Percentiles rank a stretch among this genome's conserved stretches.
These are phyloP conservation scores for Hamamelis virginiana DNA, from an alignment of 164 flowering plant species.

Conservation along the genomic window DNA sequence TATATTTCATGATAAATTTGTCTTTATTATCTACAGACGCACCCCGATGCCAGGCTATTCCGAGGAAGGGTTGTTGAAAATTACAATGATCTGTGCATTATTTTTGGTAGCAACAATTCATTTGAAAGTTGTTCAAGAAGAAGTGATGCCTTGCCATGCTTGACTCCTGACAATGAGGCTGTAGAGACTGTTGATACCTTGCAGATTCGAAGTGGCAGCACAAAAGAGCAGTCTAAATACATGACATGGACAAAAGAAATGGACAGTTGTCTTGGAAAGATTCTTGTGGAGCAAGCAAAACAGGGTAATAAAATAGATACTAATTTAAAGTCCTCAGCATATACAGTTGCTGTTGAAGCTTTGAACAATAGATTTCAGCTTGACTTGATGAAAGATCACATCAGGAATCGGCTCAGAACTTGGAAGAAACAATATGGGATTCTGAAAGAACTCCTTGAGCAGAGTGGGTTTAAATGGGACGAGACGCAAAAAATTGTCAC, in stretches of 20 bases:
- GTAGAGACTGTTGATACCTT: neutral
- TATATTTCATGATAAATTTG: neutral
- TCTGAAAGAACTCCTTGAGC: slow-evolving; percentile 9
- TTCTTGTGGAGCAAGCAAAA: slow-evolving; percentile 15
- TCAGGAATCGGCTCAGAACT: slow-evolving; percentile 19
- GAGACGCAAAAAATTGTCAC: slow-evolving; percentile 13
- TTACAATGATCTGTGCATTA: neutral
- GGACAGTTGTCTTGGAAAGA: slow-evolving; percentile 12
- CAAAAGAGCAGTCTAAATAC: neutral
- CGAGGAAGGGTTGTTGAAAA: slow-evolving; percentile 1
- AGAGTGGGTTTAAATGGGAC: slow-evolving; percentile 11
- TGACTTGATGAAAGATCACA: slow-evolving; percentile 16
- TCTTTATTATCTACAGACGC: neutral
- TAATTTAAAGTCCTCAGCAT: slow-evolving; percentile 6
- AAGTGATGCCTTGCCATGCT: neutral
- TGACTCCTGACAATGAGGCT: slow-evolving; percentile 7
- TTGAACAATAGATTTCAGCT: slow-evolving; percentile 15
- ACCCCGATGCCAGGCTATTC: slow-evolving; percentile 7
- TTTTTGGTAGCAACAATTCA: neutral
- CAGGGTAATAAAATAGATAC: slow-evolving; percentile 7
- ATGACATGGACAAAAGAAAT: slow-evolving; percentile 15
- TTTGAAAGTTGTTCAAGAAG: neutral
- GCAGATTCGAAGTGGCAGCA: neutral
- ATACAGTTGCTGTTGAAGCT: slow-evolving; percentile 6
- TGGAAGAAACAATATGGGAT: slow-evolving; percentile 19